Evolutionary conservation across 106 monocot species (phyloP).

Genomic region (Dendrobium officinale): DNA sequence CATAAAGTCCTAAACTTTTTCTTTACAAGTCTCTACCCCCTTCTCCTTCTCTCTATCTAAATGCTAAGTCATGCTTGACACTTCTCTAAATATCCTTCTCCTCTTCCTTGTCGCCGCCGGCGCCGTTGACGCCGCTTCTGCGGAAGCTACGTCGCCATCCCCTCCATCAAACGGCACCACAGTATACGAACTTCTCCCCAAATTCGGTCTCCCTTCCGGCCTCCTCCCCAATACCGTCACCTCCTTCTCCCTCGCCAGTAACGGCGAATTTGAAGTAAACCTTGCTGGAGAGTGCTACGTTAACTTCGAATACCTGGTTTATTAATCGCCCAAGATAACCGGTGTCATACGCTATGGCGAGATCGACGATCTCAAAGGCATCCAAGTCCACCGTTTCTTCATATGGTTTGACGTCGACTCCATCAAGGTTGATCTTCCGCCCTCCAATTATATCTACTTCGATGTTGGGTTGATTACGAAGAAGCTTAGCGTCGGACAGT

Average conservation of each 20-base stretch:
- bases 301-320: constrained; percentile 64
- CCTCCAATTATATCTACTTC: constrained; percentile 58
- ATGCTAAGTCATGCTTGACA: background rate
- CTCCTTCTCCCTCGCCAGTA: constrained; percentile 32
- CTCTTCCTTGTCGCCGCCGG: background rate
- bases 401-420: constrained; percentile 68
- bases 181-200: constrained; percentile 63
- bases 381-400: constrained; percentile 50
- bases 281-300: constrained; percentile 57
- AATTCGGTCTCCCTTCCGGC: constrained; percentile 61
- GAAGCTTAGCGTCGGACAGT: constrained; percentile 53
- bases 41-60: too few species aligned
- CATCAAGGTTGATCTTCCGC: constrained; percentile 76
- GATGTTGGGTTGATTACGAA: constrained; percentile 59
- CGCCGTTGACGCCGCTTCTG: background rate
- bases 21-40: too few species aligned
- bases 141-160: background rate
- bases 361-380: constrained; percentile 37
- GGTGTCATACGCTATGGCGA: constrained; percentile 49
- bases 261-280: constrained; percentile 38
- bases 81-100: constrained; percentile 4
- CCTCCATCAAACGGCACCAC: constrained; percentile 22
- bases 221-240: constrained; percentile 61
- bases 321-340: constrained; percentile 44
- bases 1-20: too few species aligned